Evolutionary conservation across 176 grass and related monocot species (phyloP).

Genomic region (Hordeum vulgare): DNA sequence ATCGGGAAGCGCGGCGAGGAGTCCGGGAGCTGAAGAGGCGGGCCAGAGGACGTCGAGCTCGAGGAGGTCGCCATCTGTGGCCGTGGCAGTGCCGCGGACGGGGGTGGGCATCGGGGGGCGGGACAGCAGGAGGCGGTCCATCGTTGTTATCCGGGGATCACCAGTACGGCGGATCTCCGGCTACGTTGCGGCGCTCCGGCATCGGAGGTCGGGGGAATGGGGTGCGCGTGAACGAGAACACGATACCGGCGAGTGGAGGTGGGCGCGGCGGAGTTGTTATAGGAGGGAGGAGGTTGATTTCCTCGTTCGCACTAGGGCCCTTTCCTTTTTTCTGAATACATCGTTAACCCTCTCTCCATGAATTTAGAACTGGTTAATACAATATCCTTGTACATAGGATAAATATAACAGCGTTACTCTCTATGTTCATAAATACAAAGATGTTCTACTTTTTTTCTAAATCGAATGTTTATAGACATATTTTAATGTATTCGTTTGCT

Average conservation of each 20-base stretch:
- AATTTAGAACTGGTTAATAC: too few relatives aligned
- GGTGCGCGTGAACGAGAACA: conserved; percentile 10
- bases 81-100: background rate
- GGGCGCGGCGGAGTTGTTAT: conserved; percentile 12
- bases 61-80: conserved; percentile 32
- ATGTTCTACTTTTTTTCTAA: too few relatives aligned
- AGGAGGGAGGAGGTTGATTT: background rate
- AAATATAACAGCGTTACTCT: too few relatives aligned
- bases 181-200: conserved; percentile 26
- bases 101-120: conserved; percentile 20
- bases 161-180: conserved; percentile 36
- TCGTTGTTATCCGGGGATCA: conserved; percentile 23
- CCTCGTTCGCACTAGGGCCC: conserved; percentile 4
- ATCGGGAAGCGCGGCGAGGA: conserved; percentile 32
- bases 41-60: conserved; percentile 50
- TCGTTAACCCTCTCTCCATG: background rate
- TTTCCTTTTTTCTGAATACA: background rate
- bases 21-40: background rate
- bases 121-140: conserved; percentile 39
- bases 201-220: conserved; percentile 7
- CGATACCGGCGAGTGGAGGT: conserved; percentile 20
- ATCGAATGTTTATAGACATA: too few relatives aligned
- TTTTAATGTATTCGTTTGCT: too few relatives aligned
- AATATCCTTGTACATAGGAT: too few relatives aligned
- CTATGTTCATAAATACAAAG: too few relatives aligned